phyloP scores from a whole-genome alignment of 2,329 filamentous ascomycete genomes.

The Helminthosporium solani region DNA sequence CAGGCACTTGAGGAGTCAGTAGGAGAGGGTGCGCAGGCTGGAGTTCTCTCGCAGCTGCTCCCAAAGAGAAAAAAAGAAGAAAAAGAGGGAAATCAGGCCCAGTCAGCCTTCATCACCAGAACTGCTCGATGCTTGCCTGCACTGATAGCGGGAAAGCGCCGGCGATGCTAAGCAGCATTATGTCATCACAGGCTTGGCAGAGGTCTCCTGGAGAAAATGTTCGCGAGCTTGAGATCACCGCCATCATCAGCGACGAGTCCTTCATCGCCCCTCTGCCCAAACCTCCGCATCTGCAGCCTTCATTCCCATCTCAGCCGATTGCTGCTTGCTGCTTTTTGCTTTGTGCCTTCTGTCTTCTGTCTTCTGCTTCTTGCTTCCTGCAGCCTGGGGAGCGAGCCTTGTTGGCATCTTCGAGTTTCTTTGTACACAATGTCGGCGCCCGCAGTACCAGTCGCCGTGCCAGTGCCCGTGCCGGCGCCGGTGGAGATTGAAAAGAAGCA shows the following conservation, averaged over 20 bases:
- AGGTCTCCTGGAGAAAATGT: slow-evolving; percentile 29
- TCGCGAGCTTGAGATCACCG: slow-evolving; percentile 5
- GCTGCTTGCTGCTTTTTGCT: slow-evolving; percentile 12
- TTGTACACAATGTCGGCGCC: background rate
- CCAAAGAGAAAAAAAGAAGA: background rate
- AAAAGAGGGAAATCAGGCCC: background rate
- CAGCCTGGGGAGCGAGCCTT: background rate
- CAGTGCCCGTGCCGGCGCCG: slow-evolving; percentile 20
- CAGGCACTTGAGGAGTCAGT: too few relatives aligned
- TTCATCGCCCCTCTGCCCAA: slow-evolving; percentile 8
- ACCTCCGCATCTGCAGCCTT: background rate
- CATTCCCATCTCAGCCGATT: slow-evolving; percentile 21
- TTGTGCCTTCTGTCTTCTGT: slow-evolving; percentile 8
- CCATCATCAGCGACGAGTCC: slow-evolving; percentile 12
- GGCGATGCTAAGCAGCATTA: slow-evolving; percentile 21
- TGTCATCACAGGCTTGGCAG: slow-evolving; percentile 21
- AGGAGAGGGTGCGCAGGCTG: too few relatives aligned
- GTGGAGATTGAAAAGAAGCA: slow-evolving; percentile 34
- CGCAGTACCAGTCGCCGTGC: slow-evolving; percentile 17
- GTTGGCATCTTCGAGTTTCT: slow-evolving; percentile 6
- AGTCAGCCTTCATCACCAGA: background rate
- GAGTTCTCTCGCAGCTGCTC: too few relatives aligned
- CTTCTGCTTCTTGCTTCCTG: slow-evolving; percentile 1
- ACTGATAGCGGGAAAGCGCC: slow-evolving; percentile 15
- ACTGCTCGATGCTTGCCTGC: background rate